Base-by-base conservation (phyloP, 1,284 basidiomycete genomes). In the Fistulina hepatica region DNA sequence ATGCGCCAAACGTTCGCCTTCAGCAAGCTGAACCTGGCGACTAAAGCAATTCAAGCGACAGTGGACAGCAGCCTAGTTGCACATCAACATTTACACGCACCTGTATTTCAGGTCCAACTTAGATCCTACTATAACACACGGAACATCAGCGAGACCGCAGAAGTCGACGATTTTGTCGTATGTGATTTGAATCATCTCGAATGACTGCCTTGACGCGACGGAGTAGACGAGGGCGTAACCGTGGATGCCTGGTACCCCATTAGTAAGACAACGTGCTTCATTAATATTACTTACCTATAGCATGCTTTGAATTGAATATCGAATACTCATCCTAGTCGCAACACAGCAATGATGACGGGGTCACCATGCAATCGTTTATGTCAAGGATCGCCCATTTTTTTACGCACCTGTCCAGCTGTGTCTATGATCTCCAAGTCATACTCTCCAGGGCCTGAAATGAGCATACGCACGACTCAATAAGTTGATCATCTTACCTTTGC, bases 361-460 rank as follows among this genome's bases (percentile, higher is more conserved):
- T n/a, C 34, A 25, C 17, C 17, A 22, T 2, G 28, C 16, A 32
- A 25, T 26, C 9, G 19, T 22, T 13, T 15, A 19, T 23, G 8
- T 20, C n/a, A 25, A 16, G 4, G 6, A 30, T 21, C 3, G 22
- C 22, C 19, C 1, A 5, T 4, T n/a, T 34, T 10, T 12, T 16
- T 30, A 37, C 59, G 44, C 41, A 75, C 81, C 75, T 98, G 92
- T 34, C 95, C 95, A 39, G 95, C 95, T 43, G 93, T 97, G 63
- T 99, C 95, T 55, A 98, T 90, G 65, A 99, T 97, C 65, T 97
- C 92, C 65, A 90, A 91, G 48, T 90, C 78, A 55, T 89, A 97
- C 48, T 92, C 82, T 1, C n/a, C n/a, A n/a, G n/a, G n/a, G n/a
- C n/a, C n/a, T n/a, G n/a, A n/a, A n/a, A n/a, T n/a, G n/a, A n/a